Conservation (phyloP, 2,329 filamentous ascomycete species). For the Aureobasidium sp. region DNA sequence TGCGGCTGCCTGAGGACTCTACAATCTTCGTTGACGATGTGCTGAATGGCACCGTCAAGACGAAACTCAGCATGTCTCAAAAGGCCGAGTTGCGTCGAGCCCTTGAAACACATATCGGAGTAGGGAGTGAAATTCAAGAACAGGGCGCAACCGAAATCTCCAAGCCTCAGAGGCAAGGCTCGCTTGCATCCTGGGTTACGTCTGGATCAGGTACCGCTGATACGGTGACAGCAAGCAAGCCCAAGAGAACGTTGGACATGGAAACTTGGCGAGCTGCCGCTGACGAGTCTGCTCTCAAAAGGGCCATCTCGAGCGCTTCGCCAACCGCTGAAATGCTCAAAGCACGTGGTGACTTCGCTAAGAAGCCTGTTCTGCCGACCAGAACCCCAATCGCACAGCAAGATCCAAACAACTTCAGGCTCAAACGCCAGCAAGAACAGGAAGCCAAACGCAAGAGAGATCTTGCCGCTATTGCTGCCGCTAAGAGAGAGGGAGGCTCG, state of each 20-base stretch:
- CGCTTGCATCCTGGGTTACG: conserved; percentile 35
- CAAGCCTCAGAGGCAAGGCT: conserved; percentile 34
- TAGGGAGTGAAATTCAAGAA: conserved; percentile 21
- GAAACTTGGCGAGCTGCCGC: conserved; percentile 28
- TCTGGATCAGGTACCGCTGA: conserved; percentile 25
- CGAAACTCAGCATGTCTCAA: conserved; percentile 74
- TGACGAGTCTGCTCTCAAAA: conserved; percentile 25
- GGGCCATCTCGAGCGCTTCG: conserved; percentile 27
- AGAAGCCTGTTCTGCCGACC: conserved; percentile 27
- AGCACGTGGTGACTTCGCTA: conserved; percentile 18
- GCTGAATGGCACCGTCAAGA: conserved; percentile 58
- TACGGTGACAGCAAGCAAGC: conserved; percentile 5
- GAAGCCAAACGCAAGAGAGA: conserved; percentile 69
- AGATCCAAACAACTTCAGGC: conserved; percentile 55
- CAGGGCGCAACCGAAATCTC: conserved; percentile 19
- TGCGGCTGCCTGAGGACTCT: conserved; percentile 59
- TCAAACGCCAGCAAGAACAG: conserved; percentile 66
- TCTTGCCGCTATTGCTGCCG: conserved; percentile 62
- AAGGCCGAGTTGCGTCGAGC: conserved; percentile 70
- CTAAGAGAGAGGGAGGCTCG: conserved; percentile 67
- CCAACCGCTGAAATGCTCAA: conserved; percentile 21
- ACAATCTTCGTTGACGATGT: conserved; percentile 59
- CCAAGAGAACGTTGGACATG: conserved; percentile 29
- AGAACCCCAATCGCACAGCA: conserved; percentile 29
- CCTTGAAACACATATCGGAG: conserved; percentile 47